Percentiles rank a stretch among this genome's conserved stretches.
Evolutionary conservation across 73 alveolate genomes (phyloP).

Genomic region (Stentor roeselii): DNA sequence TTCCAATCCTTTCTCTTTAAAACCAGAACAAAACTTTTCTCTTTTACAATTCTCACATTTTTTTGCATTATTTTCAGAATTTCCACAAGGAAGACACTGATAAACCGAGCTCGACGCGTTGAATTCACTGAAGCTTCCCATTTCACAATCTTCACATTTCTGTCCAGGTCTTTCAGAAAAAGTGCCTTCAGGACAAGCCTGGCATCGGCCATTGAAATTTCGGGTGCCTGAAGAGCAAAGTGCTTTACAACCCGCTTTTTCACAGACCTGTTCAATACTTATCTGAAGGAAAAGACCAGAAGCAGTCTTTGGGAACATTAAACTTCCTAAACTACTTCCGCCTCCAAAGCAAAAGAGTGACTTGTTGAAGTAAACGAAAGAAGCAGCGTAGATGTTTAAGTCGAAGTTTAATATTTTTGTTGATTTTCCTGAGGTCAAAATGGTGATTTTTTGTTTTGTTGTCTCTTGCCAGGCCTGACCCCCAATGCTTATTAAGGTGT

Average conservation of each 20-base stretch:
- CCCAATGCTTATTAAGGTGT: too few species aligned
- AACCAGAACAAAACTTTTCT: constrained; percentile 5
- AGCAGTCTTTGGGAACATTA: not conserved
- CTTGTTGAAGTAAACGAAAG: not conserved
- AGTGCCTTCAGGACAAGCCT: constrained; percentile 23
- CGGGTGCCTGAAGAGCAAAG: constrained; percentile 18
- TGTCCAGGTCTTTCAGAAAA: not conserved
- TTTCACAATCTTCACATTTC: not conserved
- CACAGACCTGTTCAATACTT: not conserved
- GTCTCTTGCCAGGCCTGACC: constrained; percentile 8
- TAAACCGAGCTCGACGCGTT: not conserved
- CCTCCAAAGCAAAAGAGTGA: not conserved
- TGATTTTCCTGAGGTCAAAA: too few species aligned
- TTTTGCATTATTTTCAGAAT: not conserved
- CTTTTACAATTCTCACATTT: not conserved
- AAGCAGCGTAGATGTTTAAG: not conserved
- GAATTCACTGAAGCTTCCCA: not conserved
- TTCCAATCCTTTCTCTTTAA: not conserved
- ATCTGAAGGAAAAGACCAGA: not conserved
- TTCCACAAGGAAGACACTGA: constrained; percentile 23
- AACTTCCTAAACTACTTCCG: not conserved
- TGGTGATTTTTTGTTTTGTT: not conserved
- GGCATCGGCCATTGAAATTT: not conserved
- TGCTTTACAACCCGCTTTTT: not conserved
- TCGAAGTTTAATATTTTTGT: too few species aligned